These are phyloP conservation scores for Aureobasidium mangrovei DNA, from an alignment of 2,329 filamentous ascomycete genomes.

Conservation along the genomic window DNA sequence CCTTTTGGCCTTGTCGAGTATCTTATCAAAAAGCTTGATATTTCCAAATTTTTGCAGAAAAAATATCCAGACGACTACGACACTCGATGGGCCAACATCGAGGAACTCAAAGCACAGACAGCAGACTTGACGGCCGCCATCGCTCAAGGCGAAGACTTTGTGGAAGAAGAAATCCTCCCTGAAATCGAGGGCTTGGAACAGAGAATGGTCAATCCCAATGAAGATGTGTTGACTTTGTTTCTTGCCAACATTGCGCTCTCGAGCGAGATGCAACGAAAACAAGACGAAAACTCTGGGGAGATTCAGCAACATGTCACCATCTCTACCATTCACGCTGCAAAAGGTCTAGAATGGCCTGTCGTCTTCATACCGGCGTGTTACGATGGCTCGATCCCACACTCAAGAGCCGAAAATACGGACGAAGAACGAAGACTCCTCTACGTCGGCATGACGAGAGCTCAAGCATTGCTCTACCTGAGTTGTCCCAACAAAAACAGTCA, in stretches of 20 bases:
- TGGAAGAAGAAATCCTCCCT: conserved; percentile 48
- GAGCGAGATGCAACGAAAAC: conserved; percentile 61
- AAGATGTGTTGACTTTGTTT: conserved; percentile 66
- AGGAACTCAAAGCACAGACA: conserved; percentile 76
- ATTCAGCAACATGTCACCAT: conserved; percentile 58
- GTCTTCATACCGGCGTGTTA: conserved; percentile 90
- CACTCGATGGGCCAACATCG: conserved; percentile 75
- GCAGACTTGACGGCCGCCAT: conserved; percentile 54
- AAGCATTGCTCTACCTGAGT: conserved; percentile 78
- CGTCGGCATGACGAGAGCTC: conserved; percentile 91
- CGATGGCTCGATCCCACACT: conserved; percentile 83
- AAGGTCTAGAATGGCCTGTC: conserved; percentile 92
- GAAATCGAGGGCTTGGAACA: conserved; percentile 65
- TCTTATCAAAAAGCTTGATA: conserved; percentile 56
- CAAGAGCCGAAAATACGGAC: conserved; percentile 71
- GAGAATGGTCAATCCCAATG: conserved; percentile 37
- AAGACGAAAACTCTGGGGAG: conserved; percentile 48
- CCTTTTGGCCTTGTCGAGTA: conserved; percentile 45
- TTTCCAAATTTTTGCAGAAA: conserved; percentile 64
- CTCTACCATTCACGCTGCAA: conserved; percentile 92
- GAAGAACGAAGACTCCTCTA: conserved; percentile 87
- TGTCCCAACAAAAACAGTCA: conserved; percentile 62
- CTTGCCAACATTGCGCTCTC: conserved; percentile 86
- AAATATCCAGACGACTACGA: conserved; percentile 68
- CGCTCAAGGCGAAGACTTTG: conserved; percentile 28